phyloP scores from a whole-genome alignment of 345 rosid genomes.

The Euphorbia lathyris region DNA sequence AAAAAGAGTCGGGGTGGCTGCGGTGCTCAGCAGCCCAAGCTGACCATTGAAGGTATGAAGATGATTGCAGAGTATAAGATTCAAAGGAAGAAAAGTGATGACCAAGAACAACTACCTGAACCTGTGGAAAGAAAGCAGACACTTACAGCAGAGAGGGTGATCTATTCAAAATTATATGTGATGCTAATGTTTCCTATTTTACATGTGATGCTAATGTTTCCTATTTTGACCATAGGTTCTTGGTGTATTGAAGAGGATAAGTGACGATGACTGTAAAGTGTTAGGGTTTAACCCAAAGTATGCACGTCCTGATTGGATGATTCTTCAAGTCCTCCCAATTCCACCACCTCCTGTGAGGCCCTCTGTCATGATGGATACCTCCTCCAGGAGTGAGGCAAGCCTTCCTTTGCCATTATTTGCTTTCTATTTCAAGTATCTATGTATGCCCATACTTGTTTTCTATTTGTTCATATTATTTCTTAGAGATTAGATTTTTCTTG shows the following conservation, averaged over 20 bases:
- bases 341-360: constrained; percentile 99
- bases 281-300: constrained; percentile 89
- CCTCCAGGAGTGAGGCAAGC: constrained; percentile 85
- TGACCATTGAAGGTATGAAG: constrained; percentile 94
- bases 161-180: constrained; percentile 2
- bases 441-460: too few species aligned
- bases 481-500: too few species aligned
- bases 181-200: neutral
- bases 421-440: too few species aligned
- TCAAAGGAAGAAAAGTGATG: constrained; percentile 74
- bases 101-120: constrained; percentile 91
- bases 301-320: constrained; percentile 99
- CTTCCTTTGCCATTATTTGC: neutral
- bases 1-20: constrained; percentile 89
- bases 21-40: constrained; percentile 90
- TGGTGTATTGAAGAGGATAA: constrained; percentile 88
- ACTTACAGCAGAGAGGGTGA: constrained; percentile 89
- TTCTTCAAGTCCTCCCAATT: constrained; percentile 91
- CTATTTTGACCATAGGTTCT: constrained; percentile 49
- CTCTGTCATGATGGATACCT: constrained; percentile 95
- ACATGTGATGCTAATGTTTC: constrained; percentile 10
- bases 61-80: constrained; percentile 86
- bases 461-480: too few species aligned
- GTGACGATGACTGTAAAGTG: constrained; percentile 84
- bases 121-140: constrained; percentile 94